These are phyloP conservation scores for Takakia lepidozioides DNA, from an alignment of 225 moss, liverwort and hornwort genomes.

Conservation along the genomic window DNA sequence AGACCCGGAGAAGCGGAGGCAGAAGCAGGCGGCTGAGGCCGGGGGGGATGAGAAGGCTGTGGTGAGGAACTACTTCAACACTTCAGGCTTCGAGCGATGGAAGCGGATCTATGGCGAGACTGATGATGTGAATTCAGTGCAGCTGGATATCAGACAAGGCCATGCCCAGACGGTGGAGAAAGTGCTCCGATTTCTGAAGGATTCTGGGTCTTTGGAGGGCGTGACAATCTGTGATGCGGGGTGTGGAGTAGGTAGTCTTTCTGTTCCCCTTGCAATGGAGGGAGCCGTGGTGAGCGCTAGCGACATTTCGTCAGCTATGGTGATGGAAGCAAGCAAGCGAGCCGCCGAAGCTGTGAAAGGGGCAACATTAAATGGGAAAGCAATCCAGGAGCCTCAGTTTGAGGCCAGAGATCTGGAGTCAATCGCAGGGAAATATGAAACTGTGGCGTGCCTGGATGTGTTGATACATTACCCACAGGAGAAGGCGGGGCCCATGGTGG, in stretches of 20 bases:
- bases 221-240: conserved; percentile 86
- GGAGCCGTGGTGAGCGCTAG: conserved; percentile 78
- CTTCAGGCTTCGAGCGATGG: conserved; percentile 87
- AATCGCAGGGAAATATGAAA: conserved; percentile 75
- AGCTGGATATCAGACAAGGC: conserved; percentile 85
- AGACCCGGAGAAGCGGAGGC: conserved; percentile 89
- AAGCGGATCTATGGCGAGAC: conserved; percentile 84
- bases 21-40: conserved; percentile 73
- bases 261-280: conserved; percentile 62
- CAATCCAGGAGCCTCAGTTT: conserved; percentile 33
- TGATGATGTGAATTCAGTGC: conserved; percentile 88
- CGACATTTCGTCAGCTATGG: conserved; percentile 93
- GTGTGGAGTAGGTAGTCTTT: conserved; percentile 82
- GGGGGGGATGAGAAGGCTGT: conserved; percentile 95
- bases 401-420: conserved; percentile 88
- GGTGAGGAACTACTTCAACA: conserved; percentile 89
- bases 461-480: conserved; percentile 96
- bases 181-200: conserved; percentile 42
- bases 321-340: conserved; percentile 62
- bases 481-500: conserved; percentile 79
- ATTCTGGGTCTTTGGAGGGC: conserved; percentile 30
- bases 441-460: conserved; percentile 88
- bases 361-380: conserved; percentile 15
- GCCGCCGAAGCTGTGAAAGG: conserved; percentile 32
- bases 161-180: conserved; percentile 86